Evolutionary conservation across 208 protist genomes (phyloP), one percentile per base, ranked within the genome.

Genomic region (Trypanosoma conorhini): DNA sequence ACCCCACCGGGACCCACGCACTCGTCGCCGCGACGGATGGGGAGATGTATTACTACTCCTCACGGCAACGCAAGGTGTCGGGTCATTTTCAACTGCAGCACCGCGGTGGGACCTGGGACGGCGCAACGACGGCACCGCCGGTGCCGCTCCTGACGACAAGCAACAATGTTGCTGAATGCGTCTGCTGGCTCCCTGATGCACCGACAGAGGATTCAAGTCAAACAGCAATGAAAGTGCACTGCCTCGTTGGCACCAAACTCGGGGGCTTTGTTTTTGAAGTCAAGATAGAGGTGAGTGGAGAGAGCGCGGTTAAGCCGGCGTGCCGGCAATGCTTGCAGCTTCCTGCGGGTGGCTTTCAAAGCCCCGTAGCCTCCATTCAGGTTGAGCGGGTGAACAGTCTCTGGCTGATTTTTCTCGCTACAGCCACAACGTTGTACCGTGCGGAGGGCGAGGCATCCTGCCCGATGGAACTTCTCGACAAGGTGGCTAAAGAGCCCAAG

Each of bases 1-100:
- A 93, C 72, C 87, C 90, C 0, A 75, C 50, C 0, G 90, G 86
- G 15, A 38, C 54, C 22, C 77, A 88, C 46, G 55, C 86, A 55
- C 56, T 91, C 35, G 81, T 81, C 0, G 74, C 82, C 10, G 70
- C 80, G 2, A 68, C 62, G 13, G 87, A 95, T 71, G 90, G 90
- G 15, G 79, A 90, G 55, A 54, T 93, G 33, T 70, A 82, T 65
- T 83, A 84, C 51, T 92, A 79, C 55, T 64, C 74, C 46, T 58
- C 70, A 28, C 70, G 70, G 51, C 66, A 84, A 19, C 52, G 66
- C 22, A 79, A 73, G 15, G 24, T 72, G 17, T 57, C 70, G 8
- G 72, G 75, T 15, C 76, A 73, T 5, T 67, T 84, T 66, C 61
- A 50, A 15, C 73, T 89, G 38, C 77, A 83, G 33, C 46, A 68